Evolutionary conservation across 129 eudicot species (phyloP).

Genomic region (sunflower (Helianthus annuus)): HanXRQr2.0-SUNRISE NC_035433.2:32253733-32254232

Average conservation of each 20-base stretch:
- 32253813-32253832: constrained; percentile 83
- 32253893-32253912: constrained; percentile 77
- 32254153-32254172: constrained; percentile 90
- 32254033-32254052: constrained; percentile 78
- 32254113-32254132: constrained; percentile 89
- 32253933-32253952: constrained; percentile 77
- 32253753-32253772: constrained; percentile 42
- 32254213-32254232: constrained; percentile 90
- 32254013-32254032: constrained; percentile 40
- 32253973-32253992: constrained; percentile 69
- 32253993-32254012: constrained; percentile 55
- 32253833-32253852: constrained; percentile 95
- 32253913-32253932: constrained; percentile 68
- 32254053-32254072: constrained; percentile 89
- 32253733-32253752: constrained; percentile 45
- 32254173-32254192: constrained; percentile 64
- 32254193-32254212: constrained; percentile 74
- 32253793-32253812: constrained; percentile 90
- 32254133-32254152: constrained; percentile 86
- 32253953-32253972: constrained; percentile 81
- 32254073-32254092: constrained; percentile 84
- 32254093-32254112: constrained; percentile 85
- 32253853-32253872: constrained; percentile 96
- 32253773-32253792: constrained; percentile 63
- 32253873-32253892: constrained; percentile 87